Conservation (phyloP, 2,329 filamentous ascomycete genomes). For the Botrytis squamosa region DNA sequence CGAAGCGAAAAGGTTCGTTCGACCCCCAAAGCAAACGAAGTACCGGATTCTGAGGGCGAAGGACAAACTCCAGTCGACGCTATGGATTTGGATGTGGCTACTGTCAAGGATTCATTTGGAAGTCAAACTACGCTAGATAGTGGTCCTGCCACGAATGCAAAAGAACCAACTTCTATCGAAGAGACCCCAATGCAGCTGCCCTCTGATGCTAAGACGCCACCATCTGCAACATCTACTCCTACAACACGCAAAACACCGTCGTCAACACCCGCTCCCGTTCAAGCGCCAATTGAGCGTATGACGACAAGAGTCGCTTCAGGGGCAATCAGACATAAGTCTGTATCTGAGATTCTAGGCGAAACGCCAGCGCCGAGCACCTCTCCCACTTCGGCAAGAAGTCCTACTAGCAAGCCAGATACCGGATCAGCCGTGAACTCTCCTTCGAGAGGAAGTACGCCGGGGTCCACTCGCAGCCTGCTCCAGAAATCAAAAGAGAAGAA, state of each 20-base stretch:
- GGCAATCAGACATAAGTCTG: constrained; percentile 68
- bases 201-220: constrained; percentile 24
- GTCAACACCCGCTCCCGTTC: constrained; percentile 30
- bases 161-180: not conserved
- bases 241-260: constrained; percentile 34
- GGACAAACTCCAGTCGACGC: constrained; percentile 30
- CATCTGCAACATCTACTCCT: constrained; percentile 26
- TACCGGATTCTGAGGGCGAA: constrained; percentile 36
- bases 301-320: constrained; percentile 70
- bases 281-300: constrained; percentile 51
- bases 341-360: constrained; percentile 69
- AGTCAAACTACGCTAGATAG: constrained; percentile 26
- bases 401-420: constrained; percentile 25
- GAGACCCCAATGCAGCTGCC: constrained; percentile 9
- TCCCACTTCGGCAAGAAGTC: constrained; percentile 26
- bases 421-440: constrained; percentile 31
- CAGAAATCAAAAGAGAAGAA: constrained; percentile 51
- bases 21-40: constrained; percentile 26
- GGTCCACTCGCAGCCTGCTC: constrained; percentile 42
- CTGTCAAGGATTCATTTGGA: constrained; percentile 35
- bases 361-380: constrained; percentile 45
- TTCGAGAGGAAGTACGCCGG: constrained; percentile 44
- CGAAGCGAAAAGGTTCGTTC: constrained; percentile 19
- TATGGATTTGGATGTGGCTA: constrained; percentile 35
- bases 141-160: not conserved